phyloP scores from a whole-genome alignment of 768 basidiomycete genomes.

The Tylopilus balloui region DNA sequence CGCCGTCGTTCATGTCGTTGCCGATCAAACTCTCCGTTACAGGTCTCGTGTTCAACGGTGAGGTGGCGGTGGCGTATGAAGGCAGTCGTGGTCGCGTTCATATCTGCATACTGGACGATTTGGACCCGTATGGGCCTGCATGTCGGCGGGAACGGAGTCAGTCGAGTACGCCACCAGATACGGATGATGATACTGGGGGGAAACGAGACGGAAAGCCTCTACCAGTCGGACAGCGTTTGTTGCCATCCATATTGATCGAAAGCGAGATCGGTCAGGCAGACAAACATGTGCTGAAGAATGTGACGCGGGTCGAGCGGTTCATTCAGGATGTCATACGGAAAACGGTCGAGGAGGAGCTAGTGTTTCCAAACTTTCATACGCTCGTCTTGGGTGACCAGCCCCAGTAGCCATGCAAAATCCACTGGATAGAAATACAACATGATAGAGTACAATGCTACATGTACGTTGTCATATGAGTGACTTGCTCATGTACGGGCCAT shows the following conservation, averaged over 20 bases:
- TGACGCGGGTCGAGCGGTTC: constrained; percentile 90
- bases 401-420: background rate
- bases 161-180: constrained; percentile 54
- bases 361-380: constrained; percentile 95
- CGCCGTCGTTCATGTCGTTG: constrained; percentile 92
- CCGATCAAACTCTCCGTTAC: constrained; percentile 93
- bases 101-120: constrained; percentile 82
- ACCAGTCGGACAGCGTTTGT: constrained; percentile 75
- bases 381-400: constrained; percentile 46
- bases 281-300: constrained; percentile 94
- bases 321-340: constrained; percentile 94
- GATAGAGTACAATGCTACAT: background rate
- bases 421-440: constrained; percentile 9
- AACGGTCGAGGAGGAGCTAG: constrained; percentile 91
- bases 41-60: constrained; percentile 80
- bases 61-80: constrained; percentile 89
- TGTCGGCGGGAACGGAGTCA: constrained; percentile 46
- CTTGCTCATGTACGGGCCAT: constrained; percentile 99
- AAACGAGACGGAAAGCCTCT: constrained; percentile 57
- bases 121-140: constrained; percentile 80
- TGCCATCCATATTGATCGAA: constrained; percentile 88
- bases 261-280: constrained; percentile 95
- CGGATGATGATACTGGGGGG: constrained; percentile 52
- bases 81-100: constrained; percentile 78
- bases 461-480: constrained; percentile 41